Percentiles rank a stretch among this genome's conserved stretches.
phyloP scores from a whole-genome alignment of 208 protist species.

The Zelonia costaricensis region DNA sequence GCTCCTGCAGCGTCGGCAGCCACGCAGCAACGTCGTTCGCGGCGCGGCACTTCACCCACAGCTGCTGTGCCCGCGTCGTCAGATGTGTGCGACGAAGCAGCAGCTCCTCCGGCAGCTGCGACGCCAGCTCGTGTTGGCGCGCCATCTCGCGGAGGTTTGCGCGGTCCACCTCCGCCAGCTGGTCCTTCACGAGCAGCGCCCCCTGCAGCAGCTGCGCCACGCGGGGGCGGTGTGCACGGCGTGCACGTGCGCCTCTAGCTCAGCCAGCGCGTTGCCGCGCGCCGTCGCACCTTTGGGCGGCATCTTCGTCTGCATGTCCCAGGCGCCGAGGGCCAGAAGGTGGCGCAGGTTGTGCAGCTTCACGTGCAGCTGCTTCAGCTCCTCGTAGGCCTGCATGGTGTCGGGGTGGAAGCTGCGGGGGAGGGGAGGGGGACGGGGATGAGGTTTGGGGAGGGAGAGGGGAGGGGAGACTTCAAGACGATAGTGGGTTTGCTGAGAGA shows the following conservation, averaged over 20 bases:
- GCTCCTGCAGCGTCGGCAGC: constrained; percentile 3
- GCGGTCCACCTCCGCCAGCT: not conserved
- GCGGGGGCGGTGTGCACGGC: not conserved
- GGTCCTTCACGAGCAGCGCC: not conserved
- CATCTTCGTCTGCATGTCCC: not conserved
- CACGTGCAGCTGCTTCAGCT: not conserved
- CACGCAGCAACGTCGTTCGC: constrained; percentile 1
- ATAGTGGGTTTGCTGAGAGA: too few relatives aligned
- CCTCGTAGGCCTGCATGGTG: not conserved
- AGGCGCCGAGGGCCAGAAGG: not conserved
- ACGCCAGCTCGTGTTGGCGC: not conserved
- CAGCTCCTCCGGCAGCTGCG: constrained; percentile 1
- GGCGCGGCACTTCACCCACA: not conserved
- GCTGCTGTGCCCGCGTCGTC: not conserved
- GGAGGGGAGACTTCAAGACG: not conserved
- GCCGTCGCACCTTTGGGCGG: not conserved
- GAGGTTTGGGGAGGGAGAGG: not conserved
- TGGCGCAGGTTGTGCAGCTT: not conserved
- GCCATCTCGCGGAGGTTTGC: not conserved
- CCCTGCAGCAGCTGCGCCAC: not conserved
- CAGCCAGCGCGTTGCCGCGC: not conserved
- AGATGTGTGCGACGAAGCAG: not conserved
- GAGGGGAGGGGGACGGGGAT: not conserved
- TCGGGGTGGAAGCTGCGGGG: not conserved
- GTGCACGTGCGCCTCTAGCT: not conserved